Percentiles rank a stretch among this genome's conserved stretches.
Evolutionary conservation across 2,329 filamentous ascomycete genomes (phyloP).

Genomic region (Colletotrichum zoysiae): DNA sequence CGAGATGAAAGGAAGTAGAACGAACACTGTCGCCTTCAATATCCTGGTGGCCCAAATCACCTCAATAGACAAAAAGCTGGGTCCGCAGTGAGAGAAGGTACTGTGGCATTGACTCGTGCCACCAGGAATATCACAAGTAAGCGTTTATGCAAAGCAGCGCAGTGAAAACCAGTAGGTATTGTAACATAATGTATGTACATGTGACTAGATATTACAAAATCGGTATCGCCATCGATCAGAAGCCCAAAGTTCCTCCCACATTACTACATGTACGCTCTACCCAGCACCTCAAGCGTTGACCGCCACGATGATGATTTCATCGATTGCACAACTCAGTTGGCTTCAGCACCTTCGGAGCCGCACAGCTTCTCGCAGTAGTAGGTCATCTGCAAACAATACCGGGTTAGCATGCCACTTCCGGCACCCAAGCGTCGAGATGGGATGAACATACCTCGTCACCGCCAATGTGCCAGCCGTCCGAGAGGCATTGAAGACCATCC

Average conservation of each 20-base stretch:
- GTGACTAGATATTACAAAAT: background rate
- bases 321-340: slow-evolving; percentile 12
- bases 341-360: slow-evolving; percentile 40
- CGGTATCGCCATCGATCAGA: background rate
- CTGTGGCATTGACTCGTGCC: background rate
- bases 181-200: background rate
- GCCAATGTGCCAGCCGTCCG: slow-evolving; percentile 39
- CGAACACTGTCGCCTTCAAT: too few relatives aligned
- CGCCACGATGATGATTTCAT: background rate
- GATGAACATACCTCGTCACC: slow-evolving; percentile 35
- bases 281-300: background rate
- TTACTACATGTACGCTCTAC: background rate
- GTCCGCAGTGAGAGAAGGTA: too few relatives aligned
- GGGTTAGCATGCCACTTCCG: background rate
- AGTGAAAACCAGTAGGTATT: too few relatives aligned
- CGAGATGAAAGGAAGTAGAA: background rate
- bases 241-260: too few relatives aligned
- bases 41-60: too few relatives aligned
- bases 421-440: background rate
- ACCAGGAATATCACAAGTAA: background rate
- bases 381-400: background rate
- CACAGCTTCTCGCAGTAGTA: slow-evolving; percentile 43
- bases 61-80: too few relatives aligned
- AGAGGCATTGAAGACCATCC: slow-evolving; percentile 39
- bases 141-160: background rate